Conservation (phyloP, 352 stramenopile genomes). For the Blastocystis sp. region DNA sequence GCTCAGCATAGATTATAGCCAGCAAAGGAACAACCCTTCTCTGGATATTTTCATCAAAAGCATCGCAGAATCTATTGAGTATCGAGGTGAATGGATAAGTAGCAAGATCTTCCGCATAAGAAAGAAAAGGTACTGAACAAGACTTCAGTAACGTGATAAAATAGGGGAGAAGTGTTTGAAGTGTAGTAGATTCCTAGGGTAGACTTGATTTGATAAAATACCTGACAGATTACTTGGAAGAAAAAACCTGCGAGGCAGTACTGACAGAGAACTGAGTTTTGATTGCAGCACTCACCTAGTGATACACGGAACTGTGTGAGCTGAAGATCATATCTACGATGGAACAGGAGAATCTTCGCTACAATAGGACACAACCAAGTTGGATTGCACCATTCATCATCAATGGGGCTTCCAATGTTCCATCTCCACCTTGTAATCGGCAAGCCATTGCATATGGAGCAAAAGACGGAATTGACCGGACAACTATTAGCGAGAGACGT, state of each 20-base stretch:
- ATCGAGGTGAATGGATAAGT: background rate
- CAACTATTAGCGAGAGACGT: background rate
- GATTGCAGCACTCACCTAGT: background rate
- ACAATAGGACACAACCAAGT: background rate
- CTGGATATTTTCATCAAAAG: background rate
- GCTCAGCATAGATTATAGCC: background rate
- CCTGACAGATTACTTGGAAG: background rate
- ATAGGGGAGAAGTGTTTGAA: background rate
- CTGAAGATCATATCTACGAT: background rate
- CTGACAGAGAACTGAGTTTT: too few relatives aligned
- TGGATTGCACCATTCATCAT: background rate
- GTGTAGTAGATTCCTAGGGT: background rate
- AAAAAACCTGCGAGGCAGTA: background rate
- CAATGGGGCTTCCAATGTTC: background rate
- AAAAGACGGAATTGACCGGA: background rate
- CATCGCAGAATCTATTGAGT: background rate
- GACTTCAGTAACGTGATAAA: background rate
- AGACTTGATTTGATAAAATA: background rate
- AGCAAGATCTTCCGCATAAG: background rate
- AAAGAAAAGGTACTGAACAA: background rate
- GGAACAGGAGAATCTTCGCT: background rate
- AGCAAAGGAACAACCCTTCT: background rate
- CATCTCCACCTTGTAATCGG: background rate
- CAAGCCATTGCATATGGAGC: background rate
- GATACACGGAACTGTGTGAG: background rate